phyloP scores from a whole-genome alignment of 371 early-diverging fungal genomes.

The Actinomortierella ambigua region DNA sequence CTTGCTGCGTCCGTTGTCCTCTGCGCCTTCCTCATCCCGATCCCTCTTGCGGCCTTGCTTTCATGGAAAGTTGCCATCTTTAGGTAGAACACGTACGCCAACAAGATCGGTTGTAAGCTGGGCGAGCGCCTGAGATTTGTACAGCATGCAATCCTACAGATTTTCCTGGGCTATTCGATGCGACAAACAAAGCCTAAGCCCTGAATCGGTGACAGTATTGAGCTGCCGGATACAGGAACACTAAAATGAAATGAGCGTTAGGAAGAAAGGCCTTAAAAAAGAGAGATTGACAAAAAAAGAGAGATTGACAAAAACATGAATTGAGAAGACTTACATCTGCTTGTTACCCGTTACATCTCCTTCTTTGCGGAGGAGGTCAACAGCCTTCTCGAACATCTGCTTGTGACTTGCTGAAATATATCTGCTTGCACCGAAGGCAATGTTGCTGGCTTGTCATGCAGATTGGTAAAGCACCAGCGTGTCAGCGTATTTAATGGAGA shows the following conservation, averaged over 20 bases:
- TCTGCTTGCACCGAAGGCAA: conserved; percentile 6
- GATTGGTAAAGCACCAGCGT: conserved; percentile 1
- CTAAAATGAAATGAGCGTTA: conserved; percentile 2
- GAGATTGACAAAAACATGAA: not conserved
- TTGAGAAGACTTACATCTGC: conserved; percentile 5
- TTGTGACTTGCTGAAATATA: conserved; percentile 6
- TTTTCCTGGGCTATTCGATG: conserved; percentile 6
- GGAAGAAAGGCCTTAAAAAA: not conserved
- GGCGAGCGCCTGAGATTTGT: conserved; percentile 8
- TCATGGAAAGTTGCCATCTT: too few species aligned
- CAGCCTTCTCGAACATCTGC: conserved; percentile 12
- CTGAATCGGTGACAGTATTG: conserved; percentile 8
- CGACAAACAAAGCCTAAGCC: conserved; percentile 9
- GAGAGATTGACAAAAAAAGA: not conserved
- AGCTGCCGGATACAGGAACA: conserved; percentile 9
- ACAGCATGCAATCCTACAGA: conserved; percentile 2
- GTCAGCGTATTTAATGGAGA: conserved; percentile 2
- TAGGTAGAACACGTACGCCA: too few species aligned
- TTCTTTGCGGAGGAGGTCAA: not conserved
- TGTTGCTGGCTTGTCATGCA: conserved; percentile 4
- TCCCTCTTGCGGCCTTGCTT: too few species aligned
- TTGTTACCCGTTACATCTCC: conserved; percentile 4
- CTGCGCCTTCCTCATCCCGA: too few species aligned
- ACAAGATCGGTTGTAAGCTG: conserved; percentile 5
- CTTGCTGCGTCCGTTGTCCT: too few species aligned